These are phyloP conservation scores for Podospora appendiculata DNA, from an alignment of 495 filamentous ascomycete species.

Conservation along the genomic window DNA sequence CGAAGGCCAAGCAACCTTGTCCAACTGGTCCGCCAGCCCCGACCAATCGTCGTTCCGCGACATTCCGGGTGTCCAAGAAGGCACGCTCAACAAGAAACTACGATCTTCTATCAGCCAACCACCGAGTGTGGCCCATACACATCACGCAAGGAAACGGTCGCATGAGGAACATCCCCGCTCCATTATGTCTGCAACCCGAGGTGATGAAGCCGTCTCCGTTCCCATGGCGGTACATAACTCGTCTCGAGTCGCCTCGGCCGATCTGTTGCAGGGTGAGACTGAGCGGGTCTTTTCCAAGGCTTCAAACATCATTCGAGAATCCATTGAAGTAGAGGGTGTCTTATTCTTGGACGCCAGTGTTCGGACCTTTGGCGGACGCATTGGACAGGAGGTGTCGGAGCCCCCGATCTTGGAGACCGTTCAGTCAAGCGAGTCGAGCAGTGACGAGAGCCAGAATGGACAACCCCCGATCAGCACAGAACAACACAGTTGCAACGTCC, in stretches of 20 bases:
- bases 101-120: background rate
- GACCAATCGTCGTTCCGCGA: background rate
- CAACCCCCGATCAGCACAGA: background rate
- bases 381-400: constrained; percentile 3
- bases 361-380: constrained; percentile 12
- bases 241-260: background rate
- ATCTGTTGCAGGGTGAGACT: constrained; percentile 3
- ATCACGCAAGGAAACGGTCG: background rate
- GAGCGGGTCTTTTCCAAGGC: constrained; percentile 32
- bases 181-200: background rate
- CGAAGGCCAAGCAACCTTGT: constrained; percentile 36
- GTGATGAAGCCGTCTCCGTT: background rate
- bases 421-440: constrained; percentile 2
- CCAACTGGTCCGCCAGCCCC: background rate
- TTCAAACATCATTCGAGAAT: constrained; percentile 41
- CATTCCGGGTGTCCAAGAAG: constrained; percentile 4
- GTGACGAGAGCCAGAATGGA: background rate
- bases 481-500: constrained; percentile 8
- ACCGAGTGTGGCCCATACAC: background rate
- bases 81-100: constrained; percentile 6
- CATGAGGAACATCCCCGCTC: background rate
- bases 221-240: background rate
- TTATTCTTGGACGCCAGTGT: constrained; percentile 43
- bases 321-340: constrained; percentile 44
- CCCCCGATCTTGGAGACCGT: background rate